Evolutionary conservation across 768 basidiomycete species (phyloP), one percentile per base, ranked within the genome.

Genomic region (Kwoniella europaea): DNA sequence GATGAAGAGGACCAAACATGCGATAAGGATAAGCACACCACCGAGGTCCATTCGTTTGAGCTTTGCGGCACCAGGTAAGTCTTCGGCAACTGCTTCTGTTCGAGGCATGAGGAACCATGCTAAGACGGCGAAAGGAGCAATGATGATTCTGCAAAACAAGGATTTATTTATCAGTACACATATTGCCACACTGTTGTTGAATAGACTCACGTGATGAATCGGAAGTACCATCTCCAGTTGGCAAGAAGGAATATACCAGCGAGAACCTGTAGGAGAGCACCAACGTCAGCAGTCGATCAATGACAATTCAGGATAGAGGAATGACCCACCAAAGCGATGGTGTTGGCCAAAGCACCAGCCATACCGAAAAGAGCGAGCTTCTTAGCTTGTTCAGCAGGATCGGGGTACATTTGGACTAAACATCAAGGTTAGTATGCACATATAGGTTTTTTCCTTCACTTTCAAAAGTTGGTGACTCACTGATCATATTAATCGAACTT

Each of bases 191-290:
- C 7, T 35, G 12, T 1, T 41, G 1, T 12, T 29, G 12, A 1
- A 5, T 29, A 15, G 5, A 62, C 60, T 60, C 60, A 68, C 68
- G 74, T 73, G 72, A 80, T 79, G 74, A 82, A 83, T 44, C 82
- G 63, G 76, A 83, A 83, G 60, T 78, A 81, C 82, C 82, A 83
- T 58, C 80, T 65, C 80, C 82, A 83, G 43, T 43, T 59, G 20
- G 80, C 77, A n/a, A 80, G 68, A 12, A 78, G 65, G 73, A 82
- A 78, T 22, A 80, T 74, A 73, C 80, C 82, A 24, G 78, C 80
- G 46, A 81, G 73, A 18, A 82, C 65, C 63, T 64, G 29, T 54
- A 29, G n/a, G 10, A 35, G 12, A 60, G 27, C 9, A 41, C 12
- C 20, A 35, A 29, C 10, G 24, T 60, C 20, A 41, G 18, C 41